phyloP scores from a whole-genome alignment of 352 stramenopile genomes.

The Phytophthora podocarpi region DNA sequence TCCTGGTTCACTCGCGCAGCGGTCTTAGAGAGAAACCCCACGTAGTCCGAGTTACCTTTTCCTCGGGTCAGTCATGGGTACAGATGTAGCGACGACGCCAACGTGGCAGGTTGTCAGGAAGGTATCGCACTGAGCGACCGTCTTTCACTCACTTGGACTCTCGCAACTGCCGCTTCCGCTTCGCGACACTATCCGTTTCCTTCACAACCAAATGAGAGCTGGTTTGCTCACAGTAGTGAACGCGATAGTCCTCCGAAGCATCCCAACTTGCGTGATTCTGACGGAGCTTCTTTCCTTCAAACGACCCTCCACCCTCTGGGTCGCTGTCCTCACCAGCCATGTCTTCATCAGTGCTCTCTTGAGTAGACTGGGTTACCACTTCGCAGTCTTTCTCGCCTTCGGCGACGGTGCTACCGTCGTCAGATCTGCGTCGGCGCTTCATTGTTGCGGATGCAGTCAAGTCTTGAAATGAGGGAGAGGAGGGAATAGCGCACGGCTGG shows the following conservation, averaged over 20 bases:
- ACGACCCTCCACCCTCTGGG: too few species aligned
- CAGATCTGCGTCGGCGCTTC: too few species aligned
- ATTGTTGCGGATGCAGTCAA: too few species aligned
- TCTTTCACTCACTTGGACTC: background rate
- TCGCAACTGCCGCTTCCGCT: background rate
- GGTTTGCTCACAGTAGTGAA: background rate
- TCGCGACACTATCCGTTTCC: background rate
- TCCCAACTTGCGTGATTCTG: background rate
- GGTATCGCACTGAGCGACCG: background rate
- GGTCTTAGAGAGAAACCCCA: background rate
- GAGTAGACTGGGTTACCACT: too few species aligned
- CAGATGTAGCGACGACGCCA: too few species aligned
- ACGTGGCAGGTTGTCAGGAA: background rate
- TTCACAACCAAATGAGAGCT: background rate
- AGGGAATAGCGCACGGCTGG: too few species aligned
- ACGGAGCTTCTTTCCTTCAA: background rate
- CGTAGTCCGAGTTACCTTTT: background rate
- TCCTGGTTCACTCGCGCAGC: background rate
- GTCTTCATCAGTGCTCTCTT: too few species aligned
- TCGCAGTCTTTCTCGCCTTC: too few species aligned
- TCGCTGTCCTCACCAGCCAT: too few species aligned
- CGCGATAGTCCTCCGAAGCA: background rate
- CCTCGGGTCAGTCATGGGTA: background rate
- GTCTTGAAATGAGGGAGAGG: too few species aligned
- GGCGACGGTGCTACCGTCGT: too few species aligned